Evolutionary conservation across 768 basidiomycete genomes (phyloP).

Genomic region (Podaxis sp.): DNA sequence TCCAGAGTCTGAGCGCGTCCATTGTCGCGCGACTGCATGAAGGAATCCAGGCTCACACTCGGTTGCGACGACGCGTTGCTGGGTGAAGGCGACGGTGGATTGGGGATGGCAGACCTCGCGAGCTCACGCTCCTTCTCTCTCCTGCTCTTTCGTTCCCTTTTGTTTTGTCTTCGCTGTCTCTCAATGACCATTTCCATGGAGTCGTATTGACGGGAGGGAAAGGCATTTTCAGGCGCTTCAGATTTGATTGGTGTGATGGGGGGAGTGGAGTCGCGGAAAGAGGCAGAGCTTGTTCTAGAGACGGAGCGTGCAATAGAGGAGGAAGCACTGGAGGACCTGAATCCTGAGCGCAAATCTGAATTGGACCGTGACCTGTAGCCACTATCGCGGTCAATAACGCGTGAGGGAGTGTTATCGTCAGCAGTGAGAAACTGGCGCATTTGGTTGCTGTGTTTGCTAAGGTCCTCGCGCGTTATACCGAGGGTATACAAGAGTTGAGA

Average conservation of each 20-base stretch:
- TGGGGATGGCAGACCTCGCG: slow-evolving; percentile 31
- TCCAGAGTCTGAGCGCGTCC: slow-evolving; percentile 32
- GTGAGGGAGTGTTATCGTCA: slow-evolving; percentile 45
- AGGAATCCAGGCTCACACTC: slow-evolving; percentile 44
- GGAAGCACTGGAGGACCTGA: slow-evolving; percentile 35
- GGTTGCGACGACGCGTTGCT: slow-evolving; percentile 46
- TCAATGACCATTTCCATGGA: slow-evolving; percentile 81
- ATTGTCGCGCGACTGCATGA: slow-evolving; percentile 59
- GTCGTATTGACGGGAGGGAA: slow-evolving; percentile 59
- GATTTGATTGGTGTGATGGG: slow-evolving; percentile 64
- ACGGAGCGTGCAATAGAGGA: slow-evolving; percentile 41
- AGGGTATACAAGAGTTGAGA: slow-evolving; percentile 69
- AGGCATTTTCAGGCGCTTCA: slow-evolving; percentile 51
- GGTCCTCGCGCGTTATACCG: slow-evolving; percentile 77
- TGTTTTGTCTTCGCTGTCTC: slow-evolving; percentile 61
- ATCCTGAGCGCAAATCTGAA: slow-evolving; percentile 33
- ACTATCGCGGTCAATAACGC: slow-evolving; percentile 39
- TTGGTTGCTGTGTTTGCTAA: slow-evolving; percentile 68
- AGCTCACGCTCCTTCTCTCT: slow-evolving; percentile 49
- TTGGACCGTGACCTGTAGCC: slow-evolving; percentile 34
- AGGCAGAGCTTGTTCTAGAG: slow-evolving; percentile 47
- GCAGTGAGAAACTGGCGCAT: slow-evolving; percentile 78
- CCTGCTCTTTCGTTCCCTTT: slow-evolving; percentile 50
- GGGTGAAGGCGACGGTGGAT: slow-evolving; percentile 52
- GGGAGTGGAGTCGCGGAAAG: slow-evolving; percentile 54